phyloP scores from a whole-genome alignment of 352 stramenopile species.

The Pythium diclinum region DNA sequence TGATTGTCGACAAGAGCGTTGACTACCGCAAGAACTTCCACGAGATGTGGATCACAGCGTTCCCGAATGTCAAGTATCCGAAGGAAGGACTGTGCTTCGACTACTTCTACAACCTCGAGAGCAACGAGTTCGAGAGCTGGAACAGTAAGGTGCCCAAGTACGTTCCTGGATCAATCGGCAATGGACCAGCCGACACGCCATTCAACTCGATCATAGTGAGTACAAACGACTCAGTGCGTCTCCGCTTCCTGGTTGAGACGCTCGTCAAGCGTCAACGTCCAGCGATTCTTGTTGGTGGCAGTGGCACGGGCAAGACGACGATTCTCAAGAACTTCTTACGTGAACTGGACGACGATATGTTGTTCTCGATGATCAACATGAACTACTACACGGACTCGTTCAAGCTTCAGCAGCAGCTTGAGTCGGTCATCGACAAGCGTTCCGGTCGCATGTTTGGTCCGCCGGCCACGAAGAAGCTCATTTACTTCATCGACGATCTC shows the following conservation, averaged over 20 bases:
- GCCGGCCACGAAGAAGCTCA: slow-evolving; percentile 93
- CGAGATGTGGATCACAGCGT: slow-evolving; percentile 77
- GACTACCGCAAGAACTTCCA: slow-evolving; percentile 91
- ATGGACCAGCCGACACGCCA: slow-evolving; percentile 89
- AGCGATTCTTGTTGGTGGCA: slow-evolving; percentile 94
- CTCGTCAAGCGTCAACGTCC: slow-evolving; percentile 92
- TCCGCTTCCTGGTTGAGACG: slow-evolving; percentile 94
- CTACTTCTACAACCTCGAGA: slow-evolving; percentile 96
- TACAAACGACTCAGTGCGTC: slow-evolving; percentile 94
- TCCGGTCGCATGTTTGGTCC: slow-evolving; percentile 94
- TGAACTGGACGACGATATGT: slow-evolving; percentile 90
- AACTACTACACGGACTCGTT: slow-evolving; percentile 96
- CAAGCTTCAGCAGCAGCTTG: slow-evolving; percentile 94
- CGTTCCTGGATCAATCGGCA: slow-evolving; percentile 89
- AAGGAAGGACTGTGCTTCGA: slow-evolving; percentile 96
- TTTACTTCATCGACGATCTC: slow-evolving; percentile 97
- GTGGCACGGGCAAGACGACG: slow-evolving; percentile 96
- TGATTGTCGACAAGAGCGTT: slow-evolving; percentile 92
- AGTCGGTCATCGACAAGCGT: slow-evolving; percentile 96
- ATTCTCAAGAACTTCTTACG: slow-evolving; percentile 96
- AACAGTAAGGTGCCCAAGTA: slow-evolving; percentile 92
- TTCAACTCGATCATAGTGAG: slow-evolving; percentile 97
- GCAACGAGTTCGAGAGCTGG: slow-evolving; percentile 93
- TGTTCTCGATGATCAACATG: slow-evolving; percentile 97
- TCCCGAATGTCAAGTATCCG: slow-evolving; percentile 90